Base-by-base conservation (phyloP, 2,329 filamentous ascomycete species). In the Neoarthrinium moseri region DNA sequence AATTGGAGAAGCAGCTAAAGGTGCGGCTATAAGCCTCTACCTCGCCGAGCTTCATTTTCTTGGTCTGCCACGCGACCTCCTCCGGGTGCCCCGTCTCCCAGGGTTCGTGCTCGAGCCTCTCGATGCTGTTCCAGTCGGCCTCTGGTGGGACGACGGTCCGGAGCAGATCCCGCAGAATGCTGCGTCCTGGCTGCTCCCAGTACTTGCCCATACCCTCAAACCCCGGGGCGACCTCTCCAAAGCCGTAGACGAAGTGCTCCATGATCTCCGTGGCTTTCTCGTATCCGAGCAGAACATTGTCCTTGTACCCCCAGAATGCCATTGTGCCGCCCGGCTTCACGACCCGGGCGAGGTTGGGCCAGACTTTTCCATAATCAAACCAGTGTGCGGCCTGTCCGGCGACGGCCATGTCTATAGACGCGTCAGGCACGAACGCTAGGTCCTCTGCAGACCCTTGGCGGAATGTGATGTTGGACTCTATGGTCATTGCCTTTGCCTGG, bases 301-400 rank as follows among this genome's bases (percentile, higher is more conserved):
- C 83, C 56, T 80, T 81, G 62, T 86, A 86, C 2, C 81, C 81
- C 78, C 77, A 85, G 58, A 83, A 81, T 0, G 81, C 81, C n/a
- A 86, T 54, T 1, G 78, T 80, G 13, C 81, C 82, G 12, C 77
- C 77, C 2, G 62, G 60, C 39, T 75, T 70, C 32, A 84, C 64
- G 6, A 81, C 73, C 11, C 79, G 70, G 8, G 65, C 66, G 47
- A 86, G 59, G 55, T 80, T 75, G 0, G 71, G 71, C 77, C 80
- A 86, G 3, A 76, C 70, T 30, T 66, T 69, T 6, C 51, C 32
- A 56, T 78, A 80, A 58, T 85, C 73, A 60, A 87, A 87, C 83
- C 83, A 87, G 59, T 87, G 83, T 32, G 81, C 80, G 6, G 82
- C 74, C 56, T 86, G 81, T 6, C 69, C 74, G 4, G 72, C 65